Base-by-base conservation (phyloP, 1,284 basidiomycete species). In the Cryptococcus wingfieldii region DNA sequence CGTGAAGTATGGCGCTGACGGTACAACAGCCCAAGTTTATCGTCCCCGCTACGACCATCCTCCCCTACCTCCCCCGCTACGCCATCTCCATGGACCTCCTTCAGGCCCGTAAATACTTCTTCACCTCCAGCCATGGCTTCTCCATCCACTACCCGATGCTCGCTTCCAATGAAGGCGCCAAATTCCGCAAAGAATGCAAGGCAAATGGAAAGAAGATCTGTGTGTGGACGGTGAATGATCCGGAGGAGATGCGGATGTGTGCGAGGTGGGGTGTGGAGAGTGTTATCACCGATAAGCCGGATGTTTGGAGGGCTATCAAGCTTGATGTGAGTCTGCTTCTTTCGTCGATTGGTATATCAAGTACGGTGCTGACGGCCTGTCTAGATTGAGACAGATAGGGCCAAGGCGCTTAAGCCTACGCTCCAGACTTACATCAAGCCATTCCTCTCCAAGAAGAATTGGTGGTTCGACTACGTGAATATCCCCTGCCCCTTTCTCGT, bases 171-270 rank as follows among this genome's bases (percentile, higher is more conserved):
- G 91, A 92, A 60, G 82, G 79, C 25, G 71, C 68, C 63, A 84
- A 82, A 63, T 98, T 98, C 77, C 80, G 87, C 53, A 77, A 80
- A 47, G 88, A 94, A 60, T 93, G 90, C 75, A 85, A 85, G 71
- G 78, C 71, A 16, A 86, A 83, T 0, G 88, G 88, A 23, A 99
- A 99, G 82, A 83, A 83, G 67, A 68, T 97, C 47, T 87, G 93
- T 83, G 90, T 94, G 12, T 98, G 96, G 96, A 98, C 95, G 0
- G 94, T 98, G 31, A 98, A 98, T 73, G 83, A 87, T 47, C 84
- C 86, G 10, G 84, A 85, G 58, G 87, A 95, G 72, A 97, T 98
- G 94, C 88, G 95, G 79, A 90, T 97, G 83, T 91, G 90, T 58
- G 87, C 88, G 18, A 81, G 91, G 63, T 97, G 93, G 95, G 89